Evolutionary conservation across 495 filamentous ascomycete genomes (phyloP).

Genomic region (Neurospora discreta): DNA sequence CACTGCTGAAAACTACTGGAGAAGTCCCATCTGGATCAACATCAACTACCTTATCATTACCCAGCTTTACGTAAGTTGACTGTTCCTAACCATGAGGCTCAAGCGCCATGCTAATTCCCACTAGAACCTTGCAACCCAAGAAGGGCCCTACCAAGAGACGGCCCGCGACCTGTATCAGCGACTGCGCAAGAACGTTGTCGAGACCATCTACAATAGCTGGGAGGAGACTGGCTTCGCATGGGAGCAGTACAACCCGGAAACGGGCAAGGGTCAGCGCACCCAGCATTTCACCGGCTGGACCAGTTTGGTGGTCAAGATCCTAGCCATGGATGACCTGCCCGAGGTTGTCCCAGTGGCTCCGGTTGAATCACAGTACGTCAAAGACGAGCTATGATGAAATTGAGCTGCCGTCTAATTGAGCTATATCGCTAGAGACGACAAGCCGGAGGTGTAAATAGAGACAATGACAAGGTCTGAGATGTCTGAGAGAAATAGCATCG

Average conservation of each 20-base stretch:
- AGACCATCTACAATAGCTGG: constrained; percentile 84
- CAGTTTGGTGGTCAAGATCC: constrained; percentile 92
- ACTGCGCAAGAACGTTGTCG: constrained; percentile 73
- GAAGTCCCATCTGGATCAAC: constrained; percentile 92
- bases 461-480: neutral
- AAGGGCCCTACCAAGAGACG: constrained; percentile 57
- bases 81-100: no score
- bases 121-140: constrained; percentile 43
- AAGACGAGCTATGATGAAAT: neutral
- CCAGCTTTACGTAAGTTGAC: constrained; percentile 62
- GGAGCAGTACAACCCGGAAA: constrained; percentile 97
- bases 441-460: neutral
- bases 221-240: constrained; percentile 89
- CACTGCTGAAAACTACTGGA: constrained; percentile 94
- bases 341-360: neutral
- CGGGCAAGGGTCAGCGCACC: constrained; percentile 81
- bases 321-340: constrained; percentile 59
- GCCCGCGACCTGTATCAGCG: constrained; percentile 64
- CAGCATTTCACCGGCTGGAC: constrained; percentile 99
- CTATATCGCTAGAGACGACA: neutral
- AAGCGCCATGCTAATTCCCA: no score
- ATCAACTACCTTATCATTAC: constrained; percentile 87
- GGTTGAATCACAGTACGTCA: neutral
- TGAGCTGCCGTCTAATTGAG: neutral
- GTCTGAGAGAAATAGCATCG: neutral